Evolutionary conservation across 306 rosid species (phyloP), one percentile per base, ranked within the genome.

Genomic region (Vachellia collinsii): DNA sequence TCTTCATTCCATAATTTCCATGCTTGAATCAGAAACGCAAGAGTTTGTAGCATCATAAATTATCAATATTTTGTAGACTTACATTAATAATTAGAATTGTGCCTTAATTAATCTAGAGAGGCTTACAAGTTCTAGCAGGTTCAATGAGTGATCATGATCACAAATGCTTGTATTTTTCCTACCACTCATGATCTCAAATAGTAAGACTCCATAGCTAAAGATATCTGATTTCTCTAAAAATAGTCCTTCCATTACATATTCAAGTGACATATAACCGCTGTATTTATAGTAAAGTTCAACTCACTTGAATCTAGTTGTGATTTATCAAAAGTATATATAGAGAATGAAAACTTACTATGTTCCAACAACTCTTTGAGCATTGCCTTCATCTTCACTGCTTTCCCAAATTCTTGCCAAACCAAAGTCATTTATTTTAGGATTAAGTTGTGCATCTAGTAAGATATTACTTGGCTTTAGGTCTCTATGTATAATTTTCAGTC

Each of bases 1-100:
- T 25, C 66, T 61, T 61, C 66, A 61, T 61, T 61, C 66, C 66
- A 61, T 11, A 61, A 61, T 61, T 61, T 61, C 66, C 66, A 61
- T 61, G 66, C 66, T 38, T 61, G 38, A 23, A n/a, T 3, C 23
- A 1, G 38, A 61, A 61, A 11, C 25, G 38, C 65, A 58, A 20
- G 36, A 22, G 36, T 58, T 58, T 20, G 4, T 58, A 58, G 7
- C 3, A 10, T 14, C 36, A 58, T 58, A 22, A 4, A 22, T 22
- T 58, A 8, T 20, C 65, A 56, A 56, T 9, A 58, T 10, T 22
- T 58, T 58, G 3, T 54, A 58, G 65, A 9, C 34, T 22, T 58
- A 22, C 3, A 2, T 2, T 54, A 20, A 54, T 23, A 58, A 58
- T 10, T 3, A 58, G 23, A 58, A 3, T 58, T 8, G 6, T 9